Base-by-base conservation (phyloP, 345 rosid genomes). In the Boechera retrofracta region DNA sequence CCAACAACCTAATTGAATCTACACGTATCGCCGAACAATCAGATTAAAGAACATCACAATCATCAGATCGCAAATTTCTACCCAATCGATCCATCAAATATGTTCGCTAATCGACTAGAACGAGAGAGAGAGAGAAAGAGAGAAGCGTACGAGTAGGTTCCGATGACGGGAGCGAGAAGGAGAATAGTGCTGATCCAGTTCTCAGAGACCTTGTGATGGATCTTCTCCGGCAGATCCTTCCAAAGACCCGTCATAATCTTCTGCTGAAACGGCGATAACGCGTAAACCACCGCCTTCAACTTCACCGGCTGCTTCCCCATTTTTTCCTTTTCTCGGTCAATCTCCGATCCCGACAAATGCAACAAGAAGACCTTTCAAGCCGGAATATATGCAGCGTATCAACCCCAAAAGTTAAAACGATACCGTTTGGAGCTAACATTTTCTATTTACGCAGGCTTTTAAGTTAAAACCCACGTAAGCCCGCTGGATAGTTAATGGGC, bases 221-320 rank as follows among this genome's bases (percentile, higher is more conserved):
- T 83, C 93, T 89, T 92, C 58, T 51, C 70, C 0, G 96, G 87
- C 5, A 89, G 80, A 82, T 92, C 96, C 12, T 86, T 90, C 88
- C 89, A 92, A 0, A 89, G 87, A 16, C 96, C 93, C 0, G 79
- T 9, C 95, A 89, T 88, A 9, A 84, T 72, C 87, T 88, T 89
- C 82, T 92, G 93, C 66, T 92, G 97, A 76, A 87, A 92, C 39
- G 93, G 97, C 13, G 96, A 89, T 44, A 89, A 81, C 5, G 92
- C 85, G 82, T 88, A 89, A 4, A 89, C 85, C 81, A 92, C 93
- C 52, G 96, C 97, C 87, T 86, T 89, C 93, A 88, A 78, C 81
- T 80, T 86, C 84, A 91, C 91, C 67, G 86, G 93, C 47, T 84
- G 88, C 85, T 88, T 87, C 69, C 89, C 96, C 94, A 88, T 92